phyloP scores from a whole-genome alignment of 2,329 filamentous ascomycete species.

The Harringtonia lauricola region DNA sequence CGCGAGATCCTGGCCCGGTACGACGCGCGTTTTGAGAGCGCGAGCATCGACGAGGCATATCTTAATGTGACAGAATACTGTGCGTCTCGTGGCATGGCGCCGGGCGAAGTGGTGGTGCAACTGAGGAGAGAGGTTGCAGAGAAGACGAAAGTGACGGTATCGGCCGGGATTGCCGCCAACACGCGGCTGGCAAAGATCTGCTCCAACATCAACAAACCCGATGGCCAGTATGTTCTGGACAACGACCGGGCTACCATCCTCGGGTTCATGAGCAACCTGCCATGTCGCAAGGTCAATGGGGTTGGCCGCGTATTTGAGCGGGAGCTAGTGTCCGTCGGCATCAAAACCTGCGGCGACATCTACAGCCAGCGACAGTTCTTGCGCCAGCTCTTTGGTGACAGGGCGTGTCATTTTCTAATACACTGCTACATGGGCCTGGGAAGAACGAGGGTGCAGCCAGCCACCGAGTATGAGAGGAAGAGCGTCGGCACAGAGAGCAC shows the following conservation, averaged over 20 bases:
- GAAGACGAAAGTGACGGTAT: conserved; percentile 75
- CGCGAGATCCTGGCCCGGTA: conserved; percentile 75
- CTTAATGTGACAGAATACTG: conserved; percentile 91
- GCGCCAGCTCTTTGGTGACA: conserved; percentile 75
- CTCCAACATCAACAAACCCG: conserved; percentile 92
- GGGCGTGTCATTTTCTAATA: conserved; percentile 78
- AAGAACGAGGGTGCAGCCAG: conserved; percentile 72
- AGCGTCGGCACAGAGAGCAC: conserved; percentile 91
- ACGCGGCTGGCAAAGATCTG: conserved; percentile 90
- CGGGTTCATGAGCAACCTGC: conserved; percentile 72
- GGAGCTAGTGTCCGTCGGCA: conserved; percentile 75
- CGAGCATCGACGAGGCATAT: conserved; percentile 94
- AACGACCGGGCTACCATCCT: conserved; percentile 66
- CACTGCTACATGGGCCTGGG: conserved; percentile 79
- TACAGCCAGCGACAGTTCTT: conserved; percentile 66
- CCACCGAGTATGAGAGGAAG: conserved; percentile 83
- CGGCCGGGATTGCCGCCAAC: conserved; percentile 89
- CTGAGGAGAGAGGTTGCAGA: conserved; percentile 68
- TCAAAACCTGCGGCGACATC: conserved; percentile 83
- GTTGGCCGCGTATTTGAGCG: conserved; percentile 90
- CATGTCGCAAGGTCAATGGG: conserved; percentile 86
- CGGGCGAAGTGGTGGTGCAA: conserved; percentile 65
- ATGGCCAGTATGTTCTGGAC: conserved; percentile 74
- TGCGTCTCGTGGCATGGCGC: conserved; percentile 49
- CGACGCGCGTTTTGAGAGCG: conserved; percentile 82